Evolutionary conservation across 345 rosid species (phyloP), one percentile per base, ranked within the genome.

Genomic region (Euphorbia pulcherrima): DNA sequence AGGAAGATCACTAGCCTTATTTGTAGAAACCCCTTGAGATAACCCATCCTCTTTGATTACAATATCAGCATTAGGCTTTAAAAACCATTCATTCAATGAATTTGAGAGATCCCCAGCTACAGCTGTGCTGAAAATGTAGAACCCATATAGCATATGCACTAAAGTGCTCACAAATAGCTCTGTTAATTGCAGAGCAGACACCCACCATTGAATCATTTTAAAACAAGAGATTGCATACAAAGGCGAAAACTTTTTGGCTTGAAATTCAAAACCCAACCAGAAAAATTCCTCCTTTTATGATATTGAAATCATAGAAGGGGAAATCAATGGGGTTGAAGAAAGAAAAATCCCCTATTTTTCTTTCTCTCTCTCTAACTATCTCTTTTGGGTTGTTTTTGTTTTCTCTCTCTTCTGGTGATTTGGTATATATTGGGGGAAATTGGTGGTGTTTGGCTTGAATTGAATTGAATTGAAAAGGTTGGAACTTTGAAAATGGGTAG

Each of bases 81-180:
- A 82, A 76, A 85, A 65, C 55, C 56, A 72, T 17, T 86, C 90
- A 16, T 72, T 85, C 79, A 91, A 73, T 52, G 73, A 35, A 72
- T 80, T 87, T 14, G 85, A 86, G 50, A 92, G 84, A 70, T 95
- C 96, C 41, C 97, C 97, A 26, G 99, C 92, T 18, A 95, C 86
- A 57, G 97, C 99, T 0, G 96, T 72, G 85, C 97, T 90, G 74
- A 83, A 90, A 70, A 95, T 81, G 81, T 90, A 95, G 67, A 95
- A 73, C 56, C 86, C 99, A 65, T 87, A 95, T 0, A 85, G 41
- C 79, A 88, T 64, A 82, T 95, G 99, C 74, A 87, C 92, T 30
- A 85, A 16, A 8, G 87, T 72, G 82, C 96, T 95, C 72, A 88
- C 88, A 64, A 86, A 78, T 51, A 95, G 73, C 94, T 95, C 99